Evolutionary conservation across 2,329 filamentous ascomycete genomes (phyloP).

Genomic region (Aspergillus sp.): DNA sequence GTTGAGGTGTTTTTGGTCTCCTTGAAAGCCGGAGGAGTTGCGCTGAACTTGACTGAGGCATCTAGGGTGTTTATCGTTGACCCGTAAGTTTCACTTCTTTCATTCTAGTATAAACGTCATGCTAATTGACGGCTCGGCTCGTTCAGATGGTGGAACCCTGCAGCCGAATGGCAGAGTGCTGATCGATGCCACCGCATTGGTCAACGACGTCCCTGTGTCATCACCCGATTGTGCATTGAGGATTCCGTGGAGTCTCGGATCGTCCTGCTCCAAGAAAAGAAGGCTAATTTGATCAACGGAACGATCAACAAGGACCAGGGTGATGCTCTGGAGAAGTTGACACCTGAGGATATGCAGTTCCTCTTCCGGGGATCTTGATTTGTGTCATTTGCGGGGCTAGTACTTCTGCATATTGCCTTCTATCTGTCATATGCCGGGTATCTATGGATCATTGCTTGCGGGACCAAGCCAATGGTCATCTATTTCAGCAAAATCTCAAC

Average conservation of each 20-base stretch:
- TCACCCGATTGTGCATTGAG: conserved; percentile 91
- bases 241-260: conserved; percentile 95
- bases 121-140: conserved; percentile 25
- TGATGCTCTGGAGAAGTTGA: conserved; percentile 83
- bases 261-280: conserved; percentile 95
- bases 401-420: neutral
- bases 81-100: conserved; percentile 56
- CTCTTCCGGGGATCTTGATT: conserved; percentile 71
- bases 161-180: conserved; percentile 97
- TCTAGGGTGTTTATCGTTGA: conserved; percentile 94
- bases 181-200: conserved; percentile 93
- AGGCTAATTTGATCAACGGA: conserved; percentile 94
- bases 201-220: conserved; percentile 85
- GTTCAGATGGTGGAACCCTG: conserved; percentile 94
- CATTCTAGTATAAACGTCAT: neutral
- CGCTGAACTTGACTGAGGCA: conserved; percentile 89
- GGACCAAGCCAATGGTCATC: neutral
- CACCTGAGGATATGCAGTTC: conserved; percentile 89
- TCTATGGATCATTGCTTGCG: neutral
- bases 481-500: neutral
- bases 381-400: too few relatives aligned
- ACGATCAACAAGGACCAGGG: conserved; percentile 87
- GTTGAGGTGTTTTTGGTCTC: conserved; percentile 96
- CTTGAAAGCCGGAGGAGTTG: conserved; percentile 91
- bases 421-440: neutral